Percentiles rank a stretch among this genome's conserved stretches.
Conservation (phyloP, 1,284 basidiomycete genomes). For the Vanrija sp. region DNA sequence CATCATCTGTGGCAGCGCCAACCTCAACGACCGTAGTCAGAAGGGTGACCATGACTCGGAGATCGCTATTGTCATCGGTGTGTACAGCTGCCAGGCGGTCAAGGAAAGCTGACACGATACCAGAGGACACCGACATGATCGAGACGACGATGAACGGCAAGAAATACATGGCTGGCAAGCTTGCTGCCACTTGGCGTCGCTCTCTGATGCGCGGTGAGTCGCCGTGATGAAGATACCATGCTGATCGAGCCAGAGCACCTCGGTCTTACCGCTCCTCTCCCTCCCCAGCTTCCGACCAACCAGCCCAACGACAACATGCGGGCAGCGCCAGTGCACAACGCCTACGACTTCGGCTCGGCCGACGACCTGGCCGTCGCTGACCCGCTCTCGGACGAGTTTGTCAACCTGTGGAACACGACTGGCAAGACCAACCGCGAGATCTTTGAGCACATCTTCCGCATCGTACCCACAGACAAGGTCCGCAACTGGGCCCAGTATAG, state of each 20-base stretch:
- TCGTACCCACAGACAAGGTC: constrained; percentile 72
- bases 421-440: constrained; percentile 75
- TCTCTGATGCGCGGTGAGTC: constrained; percentile 42
- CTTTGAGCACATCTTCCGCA: constrained; percentile 51
- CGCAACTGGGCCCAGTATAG: constrained; percentile 72
- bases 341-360: constrained; percentile 59
- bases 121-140: constrained; percentile 72
- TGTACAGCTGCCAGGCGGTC: not conserved
- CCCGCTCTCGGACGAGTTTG: constrained; percentile 63
- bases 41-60: constrained; percentile 89
- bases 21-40: constrained; percentile 61
- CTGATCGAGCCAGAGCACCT: constrained; percentile 66
- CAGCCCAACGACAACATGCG: constrained; percentile 62
- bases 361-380: constrained; percentile 74
- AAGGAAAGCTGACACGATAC: not conserved
- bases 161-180: constrained; percentile 47
- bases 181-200: constrained; percentile 43
- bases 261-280: constrained; percentile 59
- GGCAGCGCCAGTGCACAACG: constrained; percentile 66
- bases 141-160: constrained; percentile 73
- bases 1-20: constrained; percentile 59
- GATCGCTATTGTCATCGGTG: constrained; percentile 76
- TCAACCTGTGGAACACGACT: constrained; percentile 65
- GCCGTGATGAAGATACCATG: not conserved
- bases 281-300: constrained; percentile 46